Evolutionary conservation across 495 filamentous ascomycete genomes (phyloP), one percentile per base, ranked within the genome.

Genomic region (Penicillium silybi): DNA sequence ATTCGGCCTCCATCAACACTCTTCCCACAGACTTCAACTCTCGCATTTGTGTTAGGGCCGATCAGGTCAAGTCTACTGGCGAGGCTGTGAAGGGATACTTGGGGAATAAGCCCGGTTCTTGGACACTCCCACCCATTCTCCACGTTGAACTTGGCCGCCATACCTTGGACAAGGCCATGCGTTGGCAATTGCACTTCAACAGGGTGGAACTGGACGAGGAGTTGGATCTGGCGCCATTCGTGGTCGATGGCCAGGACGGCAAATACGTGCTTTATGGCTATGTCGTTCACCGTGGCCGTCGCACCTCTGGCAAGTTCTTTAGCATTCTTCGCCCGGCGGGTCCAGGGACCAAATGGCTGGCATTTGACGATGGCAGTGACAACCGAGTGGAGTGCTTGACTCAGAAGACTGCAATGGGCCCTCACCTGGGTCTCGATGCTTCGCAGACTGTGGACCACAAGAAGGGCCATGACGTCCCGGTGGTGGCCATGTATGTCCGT

Each of bases 201-300:
- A 70, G 72, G 17, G 74, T 87, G 11, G 69, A 75, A 2, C 53
- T 85, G 18, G 73, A 85, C 34, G 80, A 85, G 29, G 62, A 71
- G 15, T 54, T 86, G 17, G 69, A 70, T 41, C 65, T 86, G 13
- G 56, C 65, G 13, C 59, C 63, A 1, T 71, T 59, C 49, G 59
- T 71, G 5, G 43, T 65, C n/a, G 60, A 73, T 34, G 62, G 58
- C 0, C 57, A 71, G 25, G 59, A 46, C 13, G 59, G 74, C 46
- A 62, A 73, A 3, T 87, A 86, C 57, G 72, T 77, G 0, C 73
- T 87, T 1, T 85, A 80, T 53, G 82, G 81, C 15, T 81, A 85
- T 42, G 69, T 85, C 16, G 82, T 85, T 4, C 84, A 86, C 56
- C 74, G 74, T 46, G 83, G 80, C 26, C 77, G 76, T 23, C 80